Percentiles rank a stretch among this genome's conserved stretches.
Conservation (phyloP, 2,329 filamentous ascomycete genomes). For the Myriosclerotinia duriaeana region DNA sequence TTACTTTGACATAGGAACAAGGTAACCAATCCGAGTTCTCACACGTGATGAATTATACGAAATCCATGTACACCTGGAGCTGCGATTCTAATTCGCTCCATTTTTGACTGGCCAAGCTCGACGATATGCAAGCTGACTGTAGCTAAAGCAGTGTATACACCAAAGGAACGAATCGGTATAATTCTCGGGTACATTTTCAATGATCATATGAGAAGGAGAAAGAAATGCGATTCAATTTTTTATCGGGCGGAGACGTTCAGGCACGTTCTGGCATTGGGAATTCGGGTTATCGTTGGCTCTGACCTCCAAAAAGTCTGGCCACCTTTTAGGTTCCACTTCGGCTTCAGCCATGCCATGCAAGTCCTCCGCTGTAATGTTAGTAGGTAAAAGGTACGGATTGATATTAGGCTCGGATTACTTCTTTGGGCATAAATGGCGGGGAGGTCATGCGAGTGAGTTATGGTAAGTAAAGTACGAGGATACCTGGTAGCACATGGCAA, state of each 20-base stretch:
- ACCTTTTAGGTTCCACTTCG: background rate
- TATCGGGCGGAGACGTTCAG: background rate
- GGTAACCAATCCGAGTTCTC: background rate
- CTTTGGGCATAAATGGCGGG: background rate
- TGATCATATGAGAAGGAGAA: background rate
- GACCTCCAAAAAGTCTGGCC: background rate
- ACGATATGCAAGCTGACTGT: background rate
- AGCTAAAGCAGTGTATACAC: background rate
- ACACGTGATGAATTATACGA: background rate
- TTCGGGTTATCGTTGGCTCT: background rate
- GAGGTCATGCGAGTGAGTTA: background rate
- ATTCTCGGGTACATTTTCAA: background rate
- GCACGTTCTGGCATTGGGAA: no score
- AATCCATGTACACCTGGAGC: background rate
- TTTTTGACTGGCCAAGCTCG: background rate
- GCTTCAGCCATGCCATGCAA: background rate
- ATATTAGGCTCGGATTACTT: background rate
- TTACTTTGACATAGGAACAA: background rate
- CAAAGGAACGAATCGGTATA: background rate
- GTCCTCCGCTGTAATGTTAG: background rate
- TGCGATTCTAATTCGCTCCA: background rate
- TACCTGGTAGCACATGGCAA: background rate
- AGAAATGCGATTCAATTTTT: background rate
- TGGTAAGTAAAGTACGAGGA: background rate
- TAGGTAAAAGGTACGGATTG: background rate